These are phyloP conservation scores for Echeveria elegans DNA, from an alignment of 164 flowering plant species.

Conservation along the genomic window DNA sequence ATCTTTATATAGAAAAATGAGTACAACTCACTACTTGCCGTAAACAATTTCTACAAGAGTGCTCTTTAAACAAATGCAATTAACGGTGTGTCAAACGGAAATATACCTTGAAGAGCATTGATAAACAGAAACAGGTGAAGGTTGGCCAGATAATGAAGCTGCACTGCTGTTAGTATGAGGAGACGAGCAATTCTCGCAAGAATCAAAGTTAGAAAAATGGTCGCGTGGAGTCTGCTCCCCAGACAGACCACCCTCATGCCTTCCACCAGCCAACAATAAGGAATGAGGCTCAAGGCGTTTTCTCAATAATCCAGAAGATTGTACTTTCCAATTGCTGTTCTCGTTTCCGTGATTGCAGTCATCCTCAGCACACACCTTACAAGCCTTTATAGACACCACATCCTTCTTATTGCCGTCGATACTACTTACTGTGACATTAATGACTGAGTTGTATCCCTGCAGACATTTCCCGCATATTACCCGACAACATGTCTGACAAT, in stretches of 20 bases:
- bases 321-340: conserved; percentile 34
- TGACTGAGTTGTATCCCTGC: conserved; percentile 18
- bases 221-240: conserved; percentile 24
- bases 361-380: conserved; percentile 5
- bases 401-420: neutral
- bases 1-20: neutral
- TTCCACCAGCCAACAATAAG: conserved; percentile 23
- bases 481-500: conserved; percentile 52
- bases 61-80: neutral
- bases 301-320: conserved; percentile 44
- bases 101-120: conserved; percentile 45
- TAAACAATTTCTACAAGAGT: neutral
- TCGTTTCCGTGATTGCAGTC: conserved; percentile 13
- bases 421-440: conserved; percentile 3
- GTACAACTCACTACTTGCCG: neutral
- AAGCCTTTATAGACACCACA: neutral
- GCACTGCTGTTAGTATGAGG: conserved; percentile 31
- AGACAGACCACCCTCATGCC: conserved; percentile 8
- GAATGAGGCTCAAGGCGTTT: conserved; percentile 46
- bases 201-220: conserved; percentile 25
- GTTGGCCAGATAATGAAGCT: conserved; percentile 29
- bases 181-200: conserved; percentile 29
- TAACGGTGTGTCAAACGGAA: neutral
- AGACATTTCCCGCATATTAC: conserved; percentile 48
- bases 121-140: conserved; percentile 33